Base-by-base conservation (phyloP, 805 yeast species). In the Debaryomyces tyrocola region DNA sequence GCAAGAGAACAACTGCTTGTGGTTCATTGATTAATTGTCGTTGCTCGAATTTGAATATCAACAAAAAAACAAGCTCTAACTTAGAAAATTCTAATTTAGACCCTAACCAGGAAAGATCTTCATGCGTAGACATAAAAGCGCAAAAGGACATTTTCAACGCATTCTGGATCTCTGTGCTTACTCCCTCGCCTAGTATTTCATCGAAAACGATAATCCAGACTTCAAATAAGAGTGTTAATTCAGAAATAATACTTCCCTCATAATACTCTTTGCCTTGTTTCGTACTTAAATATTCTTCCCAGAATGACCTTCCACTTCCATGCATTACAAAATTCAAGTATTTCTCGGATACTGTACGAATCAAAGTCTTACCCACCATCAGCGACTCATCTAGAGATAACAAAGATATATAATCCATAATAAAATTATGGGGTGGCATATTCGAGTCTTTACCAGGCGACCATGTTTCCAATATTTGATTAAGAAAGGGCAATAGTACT, bases 321-420 rank as follows among this genome's bases (percentile, higher is more conserved):
- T 39, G 44, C 20, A 49, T 49, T 10, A 52, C 45, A 34, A 43
- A 58, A 10, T 28, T 37, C 20, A 41, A 11, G 39, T 49, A 57
- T 38, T 55, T 55, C n/a, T 39, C 37, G 2, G 31, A 37, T 6
- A 48, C 35, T 12, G 20, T 37, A 14, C 20, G 21, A 20, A 48
- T 33, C 28, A 45, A 24, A 5, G 11, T 21, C n/a, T 33, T 43
- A 6, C 42, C 17, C 14, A 6, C 11, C 4, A 18, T 33, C 20
- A 34, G 9, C 3, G 33, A 29, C 12, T n/a, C 20, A n/a, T 40
- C 45, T 5, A 51, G 41, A 6, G 55, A 45, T 5, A 57, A 46
- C 1, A 57, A 40, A 15, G 55, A 40, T 3, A 61, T 46, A 38
- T 57, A 64, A 43, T 63, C 64, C 1, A 63, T 47, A 12, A 62